Evolutionary conservation across 495 filamentous ascomycete species (phyloP).

Genomic region (Lasiosphaeriaceae sp.): DNA sequence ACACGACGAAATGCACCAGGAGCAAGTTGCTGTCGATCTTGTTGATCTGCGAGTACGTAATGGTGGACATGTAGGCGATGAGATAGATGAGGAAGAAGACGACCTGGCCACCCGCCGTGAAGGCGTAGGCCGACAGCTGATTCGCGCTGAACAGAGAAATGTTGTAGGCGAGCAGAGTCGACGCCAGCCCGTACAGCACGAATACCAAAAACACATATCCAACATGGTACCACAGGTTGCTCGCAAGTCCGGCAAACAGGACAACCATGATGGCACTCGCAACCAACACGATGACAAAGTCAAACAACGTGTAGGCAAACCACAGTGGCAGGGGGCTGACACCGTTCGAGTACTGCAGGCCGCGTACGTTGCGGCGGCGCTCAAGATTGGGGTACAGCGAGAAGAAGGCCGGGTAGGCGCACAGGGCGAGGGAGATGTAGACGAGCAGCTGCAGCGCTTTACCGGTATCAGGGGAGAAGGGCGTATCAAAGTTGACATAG

Average conservation of each 20-base stretch:
- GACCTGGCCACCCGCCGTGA: slow-evolving; percentile 68
- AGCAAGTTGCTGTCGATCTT: slow-evolving; percentile 56
- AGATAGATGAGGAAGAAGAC: slow-evolving; percentile 76
- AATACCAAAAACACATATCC: slow-evolving; percentile 75
- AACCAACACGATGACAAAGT: slow-evolving; percentile 64
- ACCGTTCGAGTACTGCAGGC: slow-evolving; percentile 83
- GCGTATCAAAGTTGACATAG: slow-evolving; percentile 66
- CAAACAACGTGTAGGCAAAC: slow-evolving; percentile 73
- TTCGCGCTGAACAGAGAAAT: slow-evolving; percentile 58
- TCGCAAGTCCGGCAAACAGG: slow-evolving; percentile 51
- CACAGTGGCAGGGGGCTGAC: slow-evolving; percentile 69
- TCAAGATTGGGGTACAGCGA: slow-evolving; percentile 81
- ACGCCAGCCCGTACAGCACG: slow-evolving; percentile 68
- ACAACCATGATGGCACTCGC: slow-evolving; percentile 59
- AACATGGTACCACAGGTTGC: slow-evolving; percentile 64
- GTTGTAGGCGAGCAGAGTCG: slow-evolving; percentile 67
- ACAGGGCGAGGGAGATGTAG: slow-evolving; percentile 74
- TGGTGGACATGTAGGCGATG: slow-evolving; percentile 62
- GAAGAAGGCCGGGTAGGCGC: slow-evolving; percentile 78
- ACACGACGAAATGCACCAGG: slow-evolving; percentile 65
- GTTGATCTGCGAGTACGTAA: slow-evolving; percentile 61
- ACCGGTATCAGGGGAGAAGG: slow-evolving; percentile 59
- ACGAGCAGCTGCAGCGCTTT: slow-evolving; percentile 73
- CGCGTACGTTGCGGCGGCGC: slow-evolving; percentile 69
- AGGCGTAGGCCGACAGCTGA: slow-evolving; percentile 41